Conservation (phyloP, 129 eudicot species). For the Lonicera japonica region DNA sequence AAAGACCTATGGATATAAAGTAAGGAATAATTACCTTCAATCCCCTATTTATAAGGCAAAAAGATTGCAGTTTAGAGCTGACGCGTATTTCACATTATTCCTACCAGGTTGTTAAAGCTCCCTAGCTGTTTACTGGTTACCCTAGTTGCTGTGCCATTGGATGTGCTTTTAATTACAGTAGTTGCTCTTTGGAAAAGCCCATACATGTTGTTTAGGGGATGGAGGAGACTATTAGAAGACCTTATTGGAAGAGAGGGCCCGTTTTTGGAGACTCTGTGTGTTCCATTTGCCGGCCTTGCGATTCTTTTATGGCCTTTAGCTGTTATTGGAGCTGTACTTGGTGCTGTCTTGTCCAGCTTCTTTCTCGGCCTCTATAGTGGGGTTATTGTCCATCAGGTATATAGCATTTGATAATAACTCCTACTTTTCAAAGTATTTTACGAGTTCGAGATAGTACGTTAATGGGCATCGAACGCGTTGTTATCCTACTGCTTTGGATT, state of each 20-base stretch:
- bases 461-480: background rate
- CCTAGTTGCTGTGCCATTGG: constrained; percentile 45
- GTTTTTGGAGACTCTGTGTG: constrained; percentile 83
- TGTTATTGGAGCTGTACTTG: constrained; percentile 60
- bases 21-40: constrained; percentile 13
- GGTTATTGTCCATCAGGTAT: constrained; percentile 75
- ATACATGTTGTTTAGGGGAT: constrained; percentile 80
- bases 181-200: constrained; percentile 91
- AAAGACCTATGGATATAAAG: constrained; percentile 68
- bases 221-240: constrained; percentile 90
- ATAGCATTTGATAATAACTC: background rate
- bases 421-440: background rate
- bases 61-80: background rate
- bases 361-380: constrained; percentile 72
- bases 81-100: background rate
- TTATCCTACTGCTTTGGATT: background rate
- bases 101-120: constrained; percentile 45
- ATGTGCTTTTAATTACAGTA: constrained; percentile 54
- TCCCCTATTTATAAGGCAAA: background rate
- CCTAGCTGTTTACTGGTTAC: constrained; percentile 64
- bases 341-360: constrained; percentile 63
- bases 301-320: constrained; percentile 86
- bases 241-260: constrained; percentile 91
- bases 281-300: constrained; percentile 87
- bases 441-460: background rate